phyloP scores from a whole-genome alignment of 345 rosid species.

The Pistacia integerrima region DNA sequence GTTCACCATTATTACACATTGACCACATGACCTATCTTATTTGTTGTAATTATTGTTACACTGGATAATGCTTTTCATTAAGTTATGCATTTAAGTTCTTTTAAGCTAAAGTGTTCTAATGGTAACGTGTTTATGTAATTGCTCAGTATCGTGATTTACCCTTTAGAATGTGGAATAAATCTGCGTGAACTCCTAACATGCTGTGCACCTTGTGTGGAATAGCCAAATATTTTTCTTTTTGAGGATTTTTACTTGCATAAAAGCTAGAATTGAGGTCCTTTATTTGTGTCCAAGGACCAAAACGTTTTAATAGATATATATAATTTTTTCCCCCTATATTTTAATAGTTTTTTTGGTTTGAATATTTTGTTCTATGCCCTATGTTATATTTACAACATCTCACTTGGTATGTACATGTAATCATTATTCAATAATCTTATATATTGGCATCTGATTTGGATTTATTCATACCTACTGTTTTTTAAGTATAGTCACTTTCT shows the following conservation, averaged over 20 bases:
- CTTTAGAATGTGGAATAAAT: neutral
- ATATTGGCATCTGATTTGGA: neutral
- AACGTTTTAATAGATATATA: neutral
- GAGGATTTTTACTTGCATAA: neutral
- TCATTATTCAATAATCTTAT: neutral
- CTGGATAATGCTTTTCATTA: neutral
- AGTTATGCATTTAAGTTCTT: neutral
- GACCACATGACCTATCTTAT: neutral
- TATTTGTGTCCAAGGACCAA: neutral
- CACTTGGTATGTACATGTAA: neutral
- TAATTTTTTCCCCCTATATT: neutral
- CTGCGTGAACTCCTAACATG: neutral
- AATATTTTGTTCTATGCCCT: neutral
- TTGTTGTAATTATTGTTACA: neutral
- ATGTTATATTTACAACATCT: neutral
- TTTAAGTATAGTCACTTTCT: neutral
- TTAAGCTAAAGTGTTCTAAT: neutral
- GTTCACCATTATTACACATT: neutral
- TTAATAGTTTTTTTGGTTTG: neutral
- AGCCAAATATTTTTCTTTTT: neutral
- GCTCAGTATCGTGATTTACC: neutral
- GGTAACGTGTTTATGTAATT: too few relatives aligned
- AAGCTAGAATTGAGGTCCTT: neutral
- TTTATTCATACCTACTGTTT: neutral
- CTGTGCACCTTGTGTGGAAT: too few relatives aligned